Evolutionary conservation across 306 rosid species (phyloP).

Genomic region (Dalbergia cultrata): DNA sequence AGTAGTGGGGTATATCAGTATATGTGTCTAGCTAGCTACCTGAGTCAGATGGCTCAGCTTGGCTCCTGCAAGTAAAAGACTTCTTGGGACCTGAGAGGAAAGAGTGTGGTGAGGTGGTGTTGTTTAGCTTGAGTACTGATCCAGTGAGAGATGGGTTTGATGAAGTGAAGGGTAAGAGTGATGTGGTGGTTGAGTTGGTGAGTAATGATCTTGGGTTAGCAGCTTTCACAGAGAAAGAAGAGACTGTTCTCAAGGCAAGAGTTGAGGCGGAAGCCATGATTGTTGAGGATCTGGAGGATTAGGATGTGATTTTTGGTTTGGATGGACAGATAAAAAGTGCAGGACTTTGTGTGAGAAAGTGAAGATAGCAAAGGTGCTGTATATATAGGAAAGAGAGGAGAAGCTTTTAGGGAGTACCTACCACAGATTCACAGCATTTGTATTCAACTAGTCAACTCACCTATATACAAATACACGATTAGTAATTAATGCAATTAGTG

Average conservation of each 20-base stretch:
- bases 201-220: slow-evolving; percentile 34
- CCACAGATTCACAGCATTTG: no score
- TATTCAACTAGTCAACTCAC: no score
- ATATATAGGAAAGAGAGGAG: background rate
- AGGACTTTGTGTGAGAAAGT: background rate
- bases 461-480: no score
- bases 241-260: slow-evolving; percentile 44
- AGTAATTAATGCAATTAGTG: no score
- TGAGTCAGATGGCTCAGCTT: slow-evolving; percentile 47
- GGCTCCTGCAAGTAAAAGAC: slow-evolving; percentile 60
- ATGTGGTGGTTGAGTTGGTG: slow-evolving; percentile 7
- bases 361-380: background rate
- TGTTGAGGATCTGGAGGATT: background rate
- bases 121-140: slow-evolving; percentile 44
- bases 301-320: background rate
- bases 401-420: background rate
- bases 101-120: slow-evolving; percentile 15
- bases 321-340: slow-evolving; percentile 1
- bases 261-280: slow-evolving; percentile 59
- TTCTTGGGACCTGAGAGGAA: slow-evolving; percentile 35
- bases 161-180: slow-evolving; percentile 44
- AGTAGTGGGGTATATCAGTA: background rate
- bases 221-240: slow-evolving; percentile 43
- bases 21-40: background rate
- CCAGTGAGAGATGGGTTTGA: slow-evolving; percentile 37